Evolutionary conservation across 1,139 yeast genomes (phyloP).

Genomic region (Pneumocystis carinii): DNA sequence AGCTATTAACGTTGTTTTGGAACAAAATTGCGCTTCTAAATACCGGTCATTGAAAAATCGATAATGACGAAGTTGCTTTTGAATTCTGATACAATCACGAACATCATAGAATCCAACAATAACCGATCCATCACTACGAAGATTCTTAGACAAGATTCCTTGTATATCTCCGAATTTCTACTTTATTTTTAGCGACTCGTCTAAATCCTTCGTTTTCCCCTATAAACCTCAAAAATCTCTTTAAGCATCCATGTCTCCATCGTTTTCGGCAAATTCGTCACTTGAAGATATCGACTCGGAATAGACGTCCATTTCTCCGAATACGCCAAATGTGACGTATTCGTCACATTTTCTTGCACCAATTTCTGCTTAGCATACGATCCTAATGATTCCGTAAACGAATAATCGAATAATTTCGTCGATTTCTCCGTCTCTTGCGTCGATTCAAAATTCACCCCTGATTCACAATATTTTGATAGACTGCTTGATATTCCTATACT

Average conservation of each 20-base stretch:
- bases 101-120: constrained; percentile 20
- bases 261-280: constrained; percentile 12
- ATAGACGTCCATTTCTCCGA: background rate
- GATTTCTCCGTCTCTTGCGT: background rate
- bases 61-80: constrained; percentile 16
- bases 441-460: background rate
- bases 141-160: constrained; percentile 16
- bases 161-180: constrained; percentile 17
- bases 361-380: background rate
- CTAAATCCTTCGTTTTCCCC: background rate
- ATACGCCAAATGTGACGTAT: background rate
- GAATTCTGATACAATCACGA: constrained; percentile 19
- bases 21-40: constrained; percentile 11
- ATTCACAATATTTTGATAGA: background rate
- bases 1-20: background rate
- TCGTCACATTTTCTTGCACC: background rate
- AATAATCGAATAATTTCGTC: background rate
- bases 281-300: constrained; percentile 13
- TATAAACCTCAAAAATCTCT: constrained; percentile 11
- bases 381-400: background rate
- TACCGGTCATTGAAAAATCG: constrained; percentile 13
- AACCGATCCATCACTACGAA: constrained; percentile 15
- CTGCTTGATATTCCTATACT: background rate
- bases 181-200: background rate
- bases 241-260: constrained; percentile 9